These are phyloP conservation scores for Erythrophleum fordii DNA, from an alignment of 306 rosid species.

Conservation along the genomic window DNA sequence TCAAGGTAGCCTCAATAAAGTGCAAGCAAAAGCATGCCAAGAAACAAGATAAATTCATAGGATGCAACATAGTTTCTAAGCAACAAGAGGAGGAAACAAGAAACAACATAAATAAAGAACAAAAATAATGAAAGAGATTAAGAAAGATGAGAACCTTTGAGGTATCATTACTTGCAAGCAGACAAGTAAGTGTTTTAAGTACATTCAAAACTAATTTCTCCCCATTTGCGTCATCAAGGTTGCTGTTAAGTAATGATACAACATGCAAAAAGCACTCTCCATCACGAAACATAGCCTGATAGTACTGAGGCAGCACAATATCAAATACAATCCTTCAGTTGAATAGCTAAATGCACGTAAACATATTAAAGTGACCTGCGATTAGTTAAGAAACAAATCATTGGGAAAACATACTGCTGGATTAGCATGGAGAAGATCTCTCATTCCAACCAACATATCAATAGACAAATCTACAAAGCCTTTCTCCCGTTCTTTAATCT, in stretches of 20 bases:
- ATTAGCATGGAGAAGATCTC: slow-evolving; percentile 69
- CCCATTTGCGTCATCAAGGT: slow-evolving; percentile 63
- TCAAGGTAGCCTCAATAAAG: slow-evolving; percentile 16
- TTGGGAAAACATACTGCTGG: slow-evolving; percentile 59
- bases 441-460: slow-evolving; percentile 86
- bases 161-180: slow-evolving; percentile 81
- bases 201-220: slow-evolving; percentile 87
- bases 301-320: slow-evolving; percentile 69
- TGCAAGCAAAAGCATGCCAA: slow-evolving; percentile 17
- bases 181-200: slow-evolving; percentile 85
- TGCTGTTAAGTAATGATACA: slow-evolving; percentile 89
- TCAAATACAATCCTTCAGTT: slow-evolving; percentile 33
- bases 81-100: slow-evolving; percentile 23
- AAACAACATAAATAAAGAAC: not conserved
- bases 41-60: slow-evolving; percentile 12
- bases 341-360: slow-evolving; percentile 31
- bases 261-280: slow-evolving; percentile 98
- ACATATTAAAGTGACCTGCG: not conserved
- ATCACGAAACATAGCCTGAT: slow-evolving; percentile 89
- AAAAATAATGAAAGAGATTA: not conserved
- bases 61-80: slow-evolving; percentile 16
- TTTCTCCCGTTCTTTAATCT: slow-evolving; percentile 80
- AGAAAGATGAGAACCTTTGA: slow-evolving; percentile 71
- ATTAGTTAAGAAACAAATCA: slow-evolving; percentile 32
- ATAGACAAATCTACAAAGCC: slow-evolving; percentile 71